Evolutionary conservation across 352 stramenopile genomes (phyloP).

Genomic region (Blastocystis sp.): DNA sequence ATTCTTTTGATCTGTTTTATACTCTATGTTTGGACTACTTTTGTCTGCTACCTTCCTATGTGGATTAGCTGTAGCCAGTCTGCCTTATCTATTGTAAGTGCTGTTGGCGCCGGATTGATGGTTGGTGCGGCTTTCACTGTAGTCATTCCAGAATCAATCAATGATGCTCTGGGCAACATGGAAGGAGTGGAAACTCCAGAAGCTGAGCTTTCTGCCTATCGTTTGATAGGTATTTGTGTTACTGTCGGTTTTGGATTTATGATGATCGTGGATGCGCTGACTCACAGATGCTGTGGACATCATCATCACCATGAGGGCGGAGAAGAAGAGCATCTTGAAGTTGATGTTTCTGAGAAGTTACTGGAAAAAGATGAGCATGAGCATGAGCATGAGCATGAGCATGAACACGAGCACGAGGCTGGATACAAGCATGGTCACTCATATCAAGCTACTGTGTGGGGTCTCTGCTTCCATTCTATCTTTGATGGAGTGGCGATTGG

Average conservation of each 20-base stretch:
- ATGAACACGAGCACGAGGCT: slow-evolving; percentile 12
- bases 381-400: slow-evolving; percentile 34
- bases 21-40: slow-evolving; percentile 15
- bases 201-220: slow-evolving; percentile 19
- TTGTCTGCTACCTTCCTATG: slow-evolving; percentile 51
- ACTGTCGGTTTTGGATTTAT: slow-evolving; percentile 57
- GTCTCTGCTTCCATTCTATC: slow-evolving; percentile 62
- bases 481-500: slow-evolving; percentile 61
- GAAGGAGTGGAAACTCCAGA: neutral
- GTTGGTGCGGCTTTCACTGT: slow-evolving; percentile 51
- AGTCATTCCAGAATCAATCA: slow-evolving; percentile 61
- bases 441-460: slow-evolving; percentile 59
- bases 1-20: slow-evolving; percentile 46
- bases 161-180: slow-evolving; percentile 11
- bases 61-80: neutral
- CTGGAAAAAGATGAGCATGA: neutral
- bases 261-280: slow-evolving; percentile 56
- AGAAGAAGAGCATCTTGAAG: neutral
- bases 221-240: slow-evolving; percentile 63
- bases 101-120: slow-evolving; percentile 57
- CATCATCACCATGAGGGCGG: neutral
- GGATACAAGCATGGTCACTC: neutral
- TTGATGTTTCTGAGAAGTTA: neutral
- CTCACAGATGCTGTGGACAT: slow-evolving; percentile 32
- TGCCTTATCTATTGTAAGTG: slow-evolving; percentile 48